These are phyloP conservation scores for Cryoendolithus antarcticus DNA, from an alignment of 2,329 filamentous ascomycete genomes.

Conservation along the genomic window DNA sequence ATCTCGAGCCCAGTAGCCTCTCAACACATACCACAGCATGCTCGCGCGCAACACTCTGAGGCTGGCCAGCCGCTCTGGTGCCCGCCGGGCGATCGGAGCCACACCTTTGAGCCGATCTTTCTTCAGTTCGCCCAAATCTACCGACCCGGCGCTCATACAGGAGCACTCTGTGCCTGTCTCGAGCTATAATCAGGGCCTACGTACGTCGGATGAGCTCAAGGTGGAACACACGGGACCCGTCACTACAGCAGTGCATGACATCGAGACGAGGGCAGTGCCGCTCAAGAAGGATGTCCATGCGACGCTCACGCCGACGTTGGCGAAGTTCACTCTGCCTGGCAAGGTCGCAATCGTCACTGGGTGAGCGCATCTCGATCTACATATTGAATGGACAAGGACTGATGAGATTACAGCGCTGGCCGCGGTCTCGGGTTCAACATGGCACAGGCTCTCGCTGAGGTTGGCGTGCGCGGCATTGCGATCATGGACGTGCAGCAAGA, in stretches of 20 bases:
- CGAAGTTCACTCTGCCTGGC: constrained; percentile 55
- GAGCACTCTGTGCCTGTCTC: too few species aligned
- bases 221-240: constrained; percentile 18
- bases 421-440: constrained; percentile 69
- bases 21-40: constrained; percentile 4
- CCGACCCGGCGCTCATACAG: too few species aligned
- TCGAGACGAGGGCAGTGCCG: constrained; percentile 18
- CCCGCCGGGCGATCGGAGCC: constrained; percentile 4
- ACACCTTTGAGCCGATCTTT: neutral
- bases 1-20: too few species aligned
- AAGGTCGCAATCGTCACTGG: constrained; percentile 64
- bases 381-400: neutral
- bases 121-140: too few species aligned
- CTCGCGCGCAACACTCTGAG: constrained; percentile 8
- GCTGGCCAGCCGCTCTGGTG: constrained; percentile 4
- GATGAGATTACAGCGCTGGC: constrained; percentile 43
- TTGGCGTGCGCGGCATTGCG: constrained; percentile 58
- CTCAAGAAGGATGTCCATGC: constrained; percentile 30
- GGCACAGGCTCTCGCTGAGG: constrained; percentile 65
- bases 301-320: constrained; percentile 50
- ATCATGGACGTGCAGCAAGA: constrained; percentile 70
- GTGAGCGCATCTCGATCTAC: constrained; percentile 29
- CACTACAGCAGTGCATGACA: constrained; percentile 21
- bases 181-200: too few species aligned
- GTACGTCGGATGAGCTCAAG: constrained; percentile 13